phyloP scores from a whole-genome alignment of 805 yeast species.

The Phaffomyces opuntiae region DNA sequence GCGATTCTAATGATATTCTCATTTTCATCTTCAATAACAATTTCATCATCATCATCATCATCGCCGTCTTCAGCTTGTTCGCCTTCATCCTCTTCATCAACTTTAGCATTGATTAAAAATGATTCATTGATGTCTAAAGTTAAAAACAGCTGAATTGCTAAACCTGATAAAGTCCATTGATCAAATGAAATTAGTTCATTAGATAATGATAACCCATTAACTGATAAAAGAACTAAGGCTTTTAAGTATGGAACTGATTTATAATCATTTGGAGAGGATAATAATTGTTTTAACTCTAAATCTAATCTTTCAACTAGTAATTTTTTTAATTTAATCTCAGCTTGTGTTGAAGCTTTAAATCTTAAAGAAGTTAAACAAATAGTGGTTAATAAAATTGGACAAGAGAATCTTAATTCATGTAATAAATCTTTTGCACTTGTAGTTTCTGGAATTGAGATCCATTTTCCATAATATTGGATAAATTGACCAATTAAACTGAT shows the following conservation, averaged over 20 bases:
- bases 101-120: conserved; percentile 12
- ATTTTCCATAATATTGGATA: conserved; percentile 62
- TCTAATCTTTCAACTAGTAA: conserved; percentile 27
- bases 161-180: conserved; percentile 61
- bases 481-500: conserved; percentile 47
- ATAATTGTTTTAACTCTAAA: conserved; percentile 36
- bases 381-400: conserved; percentile 59
- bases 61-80: background rate
- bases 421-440: conserved; percentile 40
- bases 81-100: background rate
- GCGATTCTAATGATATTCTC: background rate
- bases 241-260: conserved; percentile 55
- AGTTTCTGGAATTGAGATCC: conserved; percentile 63
- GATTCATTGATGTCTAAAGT: conserved; percentile 35
- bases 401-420: conserved; percentile 36
- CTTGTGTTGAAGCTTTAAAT: conserved; percentile 25
- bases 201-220: conserved; percentile 57
- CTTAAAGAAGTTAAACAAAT: conserved; percentile 59
- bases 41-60: conserved; percentile 24
- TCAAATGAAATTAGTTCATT: conserved; percentile 49
- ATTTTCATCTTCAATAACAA: conserved; percentile 1
- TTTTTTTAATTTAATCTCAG: conserved; percentile 12
- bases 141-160: conserved; percentile 58
- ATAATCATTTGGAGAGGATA: conserved; percentile 39
- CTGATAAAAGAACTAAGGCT: conserved; percentile 56